Base-by-base conservation (phyloP, 257 asterid species). In the Gentiana straminea region DNA sequence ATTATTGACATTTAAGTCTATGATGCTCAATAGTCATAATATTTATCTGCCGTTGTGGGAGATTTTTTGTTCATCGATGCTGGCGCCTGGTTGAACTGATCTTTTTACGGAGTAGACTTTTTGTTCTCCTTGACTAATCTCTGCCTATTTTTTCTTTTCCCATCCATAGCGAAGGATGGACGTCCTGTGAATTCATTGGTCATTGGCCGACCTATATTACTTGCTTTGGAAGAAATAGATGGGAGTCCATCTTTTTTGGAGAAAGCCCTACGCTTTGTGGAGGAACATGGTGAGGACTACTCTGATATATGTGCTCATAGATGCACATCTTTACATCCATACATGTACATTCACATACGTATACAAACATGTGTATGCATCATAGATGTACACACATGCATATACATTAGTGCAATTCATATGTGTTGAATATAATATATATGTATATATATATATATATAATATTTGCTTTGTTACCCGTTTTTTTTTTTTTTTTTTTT, bases 191-290 rank as follows among this genome's bases (percentile, higher is more conserved):
- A 89, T 63, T 85, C 94, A 52, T 59, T 81, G 75, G 97, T 92
- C 61, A 60, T 88, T 73, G 99, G 99, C 39, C 70, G 94, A 54
- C 99, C 99, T 35, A 73, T 92, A 73, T 78, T 92, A 75, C 97
- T 92, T 74, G 99, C 99, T 56, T 74, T 92, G 69, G 99, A 92
- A 83, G 97, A 92, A 64, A 74, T 82, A 58, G 99, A 92, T 59
- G 99, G 99, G 67, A 82, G 91, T 70, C 95, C 95, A 51, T 88
- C 99, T 65, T 92, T 92, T 76, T 61, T 92, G 81, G 99, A 92
- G 77, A 92, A 92, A 75, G 94, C 99, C 69, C 95, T 92, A 62
- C 76, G 80, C 72, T 92, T 92, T 71, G 63, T 92, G 33, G 99
- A 92, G 81, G 91, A 76, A 64, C 76, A 78, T 35, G 99, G 99